phyloP scores from a whole-genome alignment of 495 filamentous ascomycete genomes.

The Trichoderma asperelloides region DNA sequence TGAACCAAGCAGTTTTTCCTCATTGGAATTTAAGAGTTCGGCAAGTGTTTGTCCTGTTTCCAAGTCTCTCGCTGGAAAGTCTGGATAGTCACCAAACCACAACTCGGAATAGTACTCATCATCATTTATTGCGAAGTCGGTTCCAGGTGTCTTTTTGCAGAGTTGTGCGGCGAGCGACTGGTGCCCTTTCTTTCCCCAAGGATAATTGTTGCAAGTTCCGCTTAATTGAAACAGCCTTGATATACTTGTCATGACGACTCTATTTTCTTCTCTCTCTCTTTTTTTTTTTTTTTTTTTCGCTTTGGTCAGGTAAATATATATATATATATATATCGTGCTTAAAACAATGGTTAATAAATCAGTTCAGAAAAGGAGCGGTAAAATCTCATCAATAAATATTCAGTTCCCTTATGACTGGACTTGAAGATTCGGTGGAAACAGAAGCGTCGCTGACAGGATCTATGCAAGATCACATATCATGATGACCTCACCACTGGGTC shows the following conservation, averaged over 20 bases:
- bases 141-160: conserved; percentile 55
- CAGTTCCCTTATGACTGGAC: neutral
- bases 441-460: neutral
- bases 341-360: no score
- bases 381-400: no score
- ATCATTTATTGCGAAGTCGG: conserved; percentile 60
- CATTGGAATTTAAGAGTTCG: conserved; percentile 55
- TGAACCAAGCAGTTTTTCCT: conserved; percentile 54
- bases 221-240: neutral
- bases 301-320: neutral
- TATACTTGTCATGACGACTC: neutral
- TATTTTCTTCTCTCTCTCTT: neutral
- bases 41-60: conserved; percentile 54
- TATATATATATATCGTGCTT: neutral
- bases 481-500: neutral
- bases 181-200: conserved; percentile 63
- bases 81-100: conserved; percentile 79
- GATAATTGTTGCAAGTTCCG: conserved; percentile 45
- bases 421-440: neutral
- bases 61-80: conserved; percentile 54
- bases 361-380: no score
- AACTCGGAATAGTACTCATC: conserved; percentile 57
- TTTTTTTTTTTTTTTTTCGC: neutral
- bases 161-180: conserved; percentile 62
- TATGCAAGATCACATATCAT: neutral